Base-by-base conservation (phyloP, 2,329 filamentous ascomycete genomes). In the Ceratocystiopsis brevicomis region DNA sequence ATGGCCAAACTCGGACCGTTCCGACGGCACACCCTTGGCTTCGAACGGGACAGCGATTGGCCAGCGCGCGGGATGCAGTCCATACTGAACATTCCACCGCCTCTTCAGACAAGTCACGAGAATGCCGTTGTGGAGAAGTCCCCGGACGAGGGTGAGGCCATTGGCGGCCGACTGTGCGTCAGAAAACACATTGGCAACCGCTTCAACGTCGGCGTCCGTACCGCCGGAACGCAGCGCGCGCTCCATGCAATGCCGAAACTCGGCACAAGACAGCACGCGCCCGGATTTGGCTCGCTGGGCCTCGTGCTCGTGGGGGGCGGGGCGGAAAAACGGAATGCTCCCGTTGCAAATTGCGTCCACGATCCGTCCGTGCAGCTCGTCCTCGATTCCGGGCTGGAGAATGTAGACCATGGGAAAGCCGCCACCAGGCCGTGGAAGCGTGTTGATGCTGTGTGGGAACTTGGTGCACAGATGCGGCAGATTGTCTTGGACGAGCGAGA, bases 31-130 rank as follows among this genome's bases (percentile, higher is more conserved):
- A 3, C 78, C 79, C 45, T 84, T 82, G 0, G 75, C 74, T 12
- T 71, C 64, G 40, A 68, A 84, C 0, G 79, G 79, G 0, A 84
- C 79, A 0, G 78, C 77, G 6, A 81, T 67, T 0, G 73, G 73
- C 37, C 67, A 61, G 14, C 79, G 63, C 0, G 47, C 39, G 0
- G 69, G 65, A 48, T 76, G 66, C 0, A 78, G 56, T 0, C 74
- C 73, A 39, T 78, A 86, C 38, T 72, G 64, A 0, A 85, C 78
- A 25, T 78, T 76, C 70, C 71, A 82, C 4, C 73, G 59, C 52
- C 80, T 81, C 41, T 70, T 69, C 0, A 81, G 52, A 3, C 64
- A 68, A 21, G 76, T 66, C 1, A 71, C 52, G 0, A 85, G 55
- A 3, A 85, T 72, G 0, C 69, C 60, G 44, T 75, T 65, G 0